Percentiles rank a stretch among this genome's conserved stretches.
phyloP scores from a whole-genome alignment of 371 early-diverging fungal genomes.

The Mortierella sp. region DNA sequence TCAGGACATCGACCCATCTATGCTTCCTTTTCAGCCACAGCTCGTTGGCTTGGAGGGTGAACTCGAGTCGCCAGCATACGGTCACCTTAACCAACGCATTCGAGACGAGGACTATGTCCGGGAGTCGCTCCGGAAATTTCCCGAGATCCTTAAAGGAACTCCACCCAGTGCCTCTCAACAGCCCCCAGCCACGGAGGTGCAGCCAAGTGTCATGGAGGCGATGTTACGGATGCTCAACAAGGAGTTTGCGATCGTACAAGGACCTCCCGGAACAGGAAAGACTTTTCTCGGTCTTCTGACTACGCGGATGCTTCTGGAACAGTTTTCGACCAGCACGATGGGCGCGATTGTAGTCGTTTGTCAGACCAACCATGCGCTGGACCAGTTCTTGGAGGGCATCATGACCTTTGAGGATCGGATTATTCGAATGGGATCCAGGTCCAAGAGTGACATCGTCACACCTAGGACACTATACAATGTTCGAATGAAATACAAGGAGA shows the following conservation, averaged over 20 bases:
- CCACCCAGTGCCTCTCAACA: not conserved
- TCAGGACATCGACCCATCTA: conserved; percentile 58
- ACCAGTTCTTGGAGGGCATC: conserved; percentile 78
- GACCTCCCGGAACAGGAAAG: conserved; percentile 84
- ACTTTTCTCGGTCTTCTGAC: conserved; percentile 77
- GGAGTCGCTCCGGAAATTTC: conserved; percentile 15
- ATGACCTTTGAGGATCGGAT: conserved; percentile 61
- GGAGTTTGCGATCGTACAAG: conserved; percentile 71
- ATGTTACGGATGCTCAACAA: conserved; percentile 65
- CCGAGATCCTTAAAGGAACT: conserved; percentile 19
- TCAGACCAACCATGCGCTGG: conserved; percentile 83
- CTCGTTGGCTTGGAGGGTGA: conserved; percentile 57
- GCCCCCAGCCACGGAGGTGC: conserved; percentile 1
- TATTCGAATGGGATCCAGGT: conserved; percentile 75
- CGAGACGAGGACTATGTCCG: conserved; percentile 19
- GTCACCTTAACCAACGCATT: not conserved
- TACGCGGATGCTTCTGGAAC: conserved; percentile 66
- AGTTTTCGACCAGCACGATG: conserved; percentile 39
- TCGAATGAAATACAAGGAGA: conserved; percentile 53
- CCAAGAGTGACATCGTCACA: conserved; percentile 63
- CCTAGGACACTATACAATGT: conserved; percentile 62
- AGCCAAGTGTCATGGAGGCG: conserved; percentile 65
- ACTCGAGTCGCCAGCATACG: conserved; percentile 46
- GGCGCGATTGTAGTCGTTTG: conserved; percentile 76
- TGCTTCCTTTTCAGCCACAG: conserved; percentile 59